Conservation (phyloP, 1,284 basidiomycete species). For the Boletus holoroseus region DNA sequence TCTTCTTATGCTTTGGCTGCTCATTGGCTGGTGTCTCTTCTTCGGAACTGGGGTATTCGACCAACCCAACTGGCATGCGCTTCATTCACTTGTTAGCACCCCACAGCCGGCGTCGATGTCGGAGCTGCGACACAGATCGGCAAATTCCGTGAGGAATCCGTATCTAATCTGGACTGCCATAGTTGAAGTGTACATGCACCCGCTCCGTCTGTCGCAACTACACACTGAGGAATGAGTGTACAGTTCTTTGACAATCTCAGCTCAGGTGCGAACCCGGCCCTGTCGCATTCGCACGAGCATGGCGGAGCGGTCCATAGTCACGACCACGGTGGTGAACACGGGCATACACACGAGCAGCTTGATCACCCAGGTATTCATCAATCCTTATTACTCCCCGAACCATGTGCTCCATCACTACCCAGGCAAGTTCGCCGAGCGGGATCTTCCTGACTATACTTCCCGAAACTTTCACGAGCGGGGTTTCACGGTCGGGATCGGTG, state of each 20-base stretch:
- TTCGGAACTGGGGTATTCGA: slow-evolving; percentile 35
- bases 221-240: slow-evolving; percentile 44
- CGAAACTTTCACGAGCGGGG: slow-evolving; percentile 91
- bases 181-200: not conserved
- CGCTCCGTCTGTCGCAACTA: not conserved
- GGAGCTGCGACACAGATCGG: slow-evolving; percentile 9
- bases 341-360: slow-evolving; percentile 87
- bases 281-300: slow-evolving; percentile 41
- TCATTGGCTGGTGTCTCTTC: slow-evolving; percentile 19
- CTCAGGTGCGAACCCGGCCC: slow-evolving; percentile 30
- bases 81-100: slow-evolving; percentile 23
- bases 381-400: not conserved
- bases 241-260: slow-evolving; percentile 67
- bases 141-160: slow-evolving; percentile 11
- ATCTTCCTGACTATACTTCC: slow-evolving; percentile 81
- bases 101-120: not conserved
- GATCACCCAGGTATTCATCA: slow-evolving; percentile 71
- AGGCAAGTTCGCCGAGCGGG: slow-evolving; percentile 92
- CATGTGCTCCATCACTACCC: slow-evolving; percentile 14
- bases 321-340: slow-evolving; percentile 62
- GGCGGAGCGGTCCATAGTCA: slow-evolving; percentile 31
- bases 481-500: slow-evolving; percentile 96
- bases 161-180: slow-evolving; percentile 8
- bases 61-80: slow-evolving; percentile 18
- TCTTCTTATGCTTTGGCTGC: slow-evolving; percentile 28